Base-by-base conservation (phyloP, 495 filamentous ascomycete genomes). In the Aspergillus diversus region DNA sequence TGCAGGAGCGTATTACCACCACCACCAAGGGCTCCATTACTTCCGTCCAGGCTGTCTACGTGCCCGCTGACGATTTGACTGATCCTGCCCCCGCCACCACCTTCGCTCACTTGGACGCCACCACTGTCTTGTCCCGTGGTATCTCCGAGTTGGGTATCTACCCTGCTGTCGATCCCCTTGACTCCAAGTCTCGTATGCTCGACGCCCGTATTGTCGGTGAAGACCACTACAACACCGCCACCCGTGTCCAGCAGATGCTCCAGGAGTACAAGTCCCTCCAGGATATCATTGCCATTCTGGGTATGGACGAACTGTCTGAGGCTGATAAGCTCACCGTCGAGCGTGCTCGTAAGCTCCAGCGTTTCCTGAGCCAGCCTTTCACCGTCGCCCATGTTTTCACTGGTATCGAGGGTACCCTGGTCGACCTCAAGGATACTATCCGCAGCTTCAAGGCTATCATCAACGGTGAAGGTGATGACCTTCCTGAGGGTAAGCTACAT, bases 61-160 rank as follows among this genome's bases (percentile, higher is more conserved):
- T 99, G 80, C 96, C 95, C 75, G 96, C 95, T 88, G 95, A 99
- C 78, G 95, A 99, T 90, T 87, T 99, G 91, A 99, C 95, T 83
- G 95, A 99, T 82, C 95, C 95, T 84, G 95, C 95, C 72, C 95
- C 95, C 70, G 95, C 95, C 76, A 99, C 95, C 81, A 98, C 95
- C 83, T 99, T 99, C 83, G 95, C 95, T 81, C 95, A 99, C 85
- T 89, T 99, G 88, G 95, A 99, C 85, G 96, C 95, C 87, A 99
- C 95, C 83, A 99, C 96, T 88, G 95, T 99, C 74, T 84, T 99
- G 86, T 99, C 95, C 71, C 95, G 95, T 90, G 96, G 95, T 92
- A 99, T 99, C 82, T 99, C 95, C 71, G 95, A 99, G 86, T 87
- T 99, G 89, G 95, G 95, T 91, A 99, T 98, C 88, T 99, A 99